A percentile compares a stretch with the other conserved stretches of the same genome.
Evolutionary conservation across 2,329 filamentous ascomycete genomes (phyloP).

Genomic region (Phoma sp.): DNA sequence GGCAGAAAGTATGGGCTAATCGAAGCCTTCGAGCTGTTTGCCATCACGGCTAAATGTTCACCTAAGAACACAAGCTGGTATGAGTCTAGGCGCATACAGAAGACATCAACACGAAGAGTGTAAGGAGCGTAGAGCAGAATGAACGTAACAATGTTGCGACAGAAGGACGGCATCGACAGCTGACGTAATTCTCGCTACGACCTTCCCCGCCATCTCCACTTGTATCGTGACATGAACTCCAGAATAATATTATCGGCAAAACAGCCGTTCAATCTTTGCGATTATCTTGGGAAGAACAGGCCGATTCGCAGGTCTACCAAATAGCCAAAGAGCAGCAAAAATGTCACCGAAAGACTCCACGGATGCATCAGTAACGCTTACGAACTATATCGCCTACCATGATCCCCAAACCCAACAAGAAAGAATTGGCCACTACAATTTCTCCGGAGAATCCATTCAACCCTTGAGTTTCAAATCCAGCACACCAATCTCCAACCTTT

Average conservation of each 20-base stretch:
- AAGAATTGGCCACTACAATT: constrained; percentile 54
- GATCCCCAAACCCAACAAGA: constrained; percentile 20
- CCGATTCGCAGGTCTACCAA: neutral
- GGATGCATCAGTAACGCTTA: constrained; percentile 19
- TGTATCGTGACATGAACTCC: neutral
- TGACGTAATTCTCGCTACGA: constrained; percentile 14
- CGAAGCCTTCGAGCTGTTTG: too few species aligned
- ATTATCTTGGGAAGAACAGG: neutral
- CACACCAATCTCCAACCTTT: constrained; percentile 55
- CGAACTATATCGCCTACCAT: constrained; percentile 51
- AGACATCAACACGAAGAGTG: too few species aligned
- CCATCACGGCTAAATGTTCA: too few species aligned
- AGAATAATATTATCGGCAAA: neutral
- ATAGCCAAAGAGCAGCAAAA: neutral
- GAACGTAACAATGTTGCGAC: too few species aligned
- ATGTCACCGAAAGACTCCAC: neutral
- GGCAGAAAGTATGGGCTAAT: too few species aligned
- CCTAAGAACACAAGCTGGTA: too few species aligned
- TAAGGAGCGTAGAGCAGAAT: too few species aligned
- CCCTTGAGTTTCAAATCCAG: constrained; percentile 57
- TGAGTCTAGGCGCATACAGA: too few species aligned
- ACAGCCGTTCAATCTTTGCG: neutral
- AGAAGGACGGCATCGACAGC: neutral
- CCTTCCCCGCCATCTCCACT: constrained; percentile 9
- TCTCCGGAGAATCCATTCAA: constrained; percentile 46